Conservation (phyloP, 2,329 filamentous ascomycete genomes). For the Pseudogymnoascus sp. region DNA sequence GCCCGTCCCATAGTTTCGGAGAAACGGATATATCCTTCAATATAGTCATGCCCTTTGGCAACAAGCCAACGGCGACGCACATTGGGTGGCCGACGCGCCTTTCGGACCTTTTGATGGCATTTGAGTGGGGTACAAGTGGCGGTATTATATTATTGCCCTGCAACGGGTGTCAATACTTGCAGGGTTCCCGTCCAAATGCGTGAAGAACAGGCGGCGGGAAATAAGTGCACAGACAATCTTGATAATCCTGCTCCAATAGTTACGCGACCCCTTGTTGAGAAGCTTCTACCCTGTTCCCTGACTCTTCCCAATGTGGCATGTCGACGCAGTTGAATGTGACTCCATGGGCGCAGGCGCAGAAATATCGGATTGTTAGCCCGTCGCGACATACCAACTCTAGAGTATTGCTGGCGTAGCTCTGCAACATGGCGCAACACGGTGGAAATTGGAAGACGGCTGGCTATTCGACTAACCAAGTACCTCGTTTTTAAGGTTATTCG, state of each 20-base stretch:
- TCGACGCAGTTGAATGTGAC: not conserved
- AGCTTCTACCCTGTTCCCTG: not conserved
- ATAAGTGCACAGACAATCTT: not conserved
- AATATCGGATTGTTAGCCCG: not conserved
- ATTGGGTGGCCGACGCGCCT: not conserved
- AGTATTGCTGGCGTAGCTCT: not conserved
- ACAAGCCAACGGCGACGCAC: not conserved
- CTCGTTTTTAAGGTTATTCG: not conserved
- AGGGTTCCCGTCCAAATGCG: not conserved
- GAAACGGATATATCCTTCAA: not conserved
- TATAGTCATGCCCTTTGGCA: not conserved
- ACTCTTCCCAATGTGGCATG: not conserved
- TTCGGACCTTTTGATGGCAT: not conserved
- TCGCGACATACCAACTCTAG: not conserved
- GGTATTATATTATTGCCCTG: not conserved
- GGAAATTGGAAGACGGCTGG: not conserved
- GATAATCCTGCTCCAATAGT: not conserved
- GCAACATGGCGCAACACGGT: not conserved
- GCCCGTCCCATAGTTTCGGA: not conserved
- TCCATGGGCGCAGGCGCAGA: not conserved
- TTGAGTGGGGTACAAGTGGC: not conserved
- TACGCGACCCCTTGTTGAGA: not conserved
- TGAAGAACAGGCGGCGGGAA: not conserved
- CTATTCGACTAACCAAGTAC: not conserved
- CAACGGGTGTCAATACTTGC: not conserved